Conservation (phyloP, 495 filamentous ascomycete species). For the Filosporella fistucella region DNA sequence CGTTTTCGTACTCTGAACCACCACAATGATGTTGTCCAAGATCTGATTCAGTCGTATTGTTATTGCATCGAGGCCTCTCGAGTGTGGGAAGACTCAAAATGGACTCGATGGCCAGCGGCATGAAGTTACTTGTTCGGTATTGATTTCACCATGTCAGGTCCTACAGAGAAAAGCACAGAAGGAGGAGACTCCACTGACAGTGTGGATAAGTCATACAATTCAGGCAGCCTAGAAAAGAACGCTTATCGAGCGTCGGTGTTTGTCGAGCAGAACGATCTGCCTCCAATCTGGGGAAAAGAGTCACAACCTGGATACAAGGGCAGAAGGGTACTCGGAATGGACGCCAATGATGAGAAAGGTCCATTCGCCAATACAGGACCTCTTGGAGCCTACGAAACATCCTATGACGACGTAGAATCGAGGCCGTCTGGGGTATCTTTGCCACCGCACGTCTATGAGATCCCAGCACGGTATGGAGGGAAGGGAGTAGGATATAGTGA, state of each 20-base stretch:
- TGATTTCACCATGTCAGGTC: not conserved
- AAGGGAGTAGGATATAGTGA: not conserved
- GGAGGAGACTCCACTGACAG: no score
- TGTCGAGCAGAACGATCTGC: not conserved
- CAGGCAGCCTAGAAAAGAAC: not conserved
- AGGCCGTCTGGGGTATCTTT: not conserved
- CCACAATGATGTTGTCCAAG: not conserved
- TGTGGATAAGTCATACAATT: no score
- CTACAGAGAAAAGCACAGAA: no score
- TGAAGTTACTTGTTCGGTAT: not conserved
- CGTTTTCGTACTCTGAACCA: not conserved
- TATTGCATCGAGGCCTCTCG: not conserved
- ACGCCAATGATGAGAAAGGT: not conserved
- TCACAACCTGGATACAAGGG: not conserved
- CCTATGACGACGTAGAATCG: not conserved
- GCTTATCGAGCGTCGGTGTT: not conserved
- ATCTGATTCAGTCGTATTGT: not conserved
- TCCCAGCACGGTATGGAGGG: slow-evolving; percentile 3
- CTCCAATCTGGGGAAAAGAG: slow-evolving; percentile 3
- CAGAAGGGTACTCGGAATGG: not conserved
- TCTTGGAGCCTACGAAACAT: not conserved
- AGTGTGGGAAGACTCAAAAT: no score
- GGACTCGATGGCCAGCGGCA: not conserved
- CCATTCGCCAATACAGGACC: not conserved
- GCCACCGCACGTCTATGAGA: slow-evolving; percentile 6